Conservation (phyloP, 306 rosid genomes). For the Styphnolobium japonicum region DNA sequence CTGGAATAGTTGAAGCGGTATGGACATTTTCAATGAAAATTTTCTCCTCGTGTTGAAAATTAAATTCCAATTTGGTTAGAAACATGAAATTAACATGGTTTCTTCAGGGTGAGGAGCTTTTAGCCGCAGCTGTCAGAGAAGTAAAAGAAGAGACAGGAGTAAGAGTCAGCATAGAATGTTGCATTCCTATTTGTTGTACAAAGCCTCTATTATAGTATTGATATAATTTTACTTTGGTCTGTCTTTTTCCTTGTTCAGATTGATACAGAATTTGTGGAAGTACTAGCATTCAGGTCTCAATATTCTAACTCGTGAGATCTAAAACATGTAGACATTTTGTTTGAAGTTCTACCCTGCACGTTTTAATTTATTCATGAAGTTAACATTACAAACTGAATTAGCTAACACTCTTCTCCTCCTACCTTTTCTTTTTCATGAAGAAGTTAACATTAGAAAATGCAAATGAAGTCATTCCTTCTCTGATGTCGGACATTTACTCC, state of each 20-base stretch:
- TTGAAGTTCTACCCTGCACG: not conserved
- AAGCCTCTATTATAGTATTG: not conserved
- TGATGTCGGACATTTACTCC: too few relatives aligned
- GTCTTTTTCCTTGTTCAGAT: slow-evolving; percentile 30
- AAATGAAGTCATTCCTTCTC: too few relatives aligned
- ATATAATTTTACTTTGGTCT: slow-evolving; percentile 6
- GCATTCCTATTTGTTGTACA: not conserved
- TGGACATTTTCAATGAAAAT: slow-evolving; percentile 3
- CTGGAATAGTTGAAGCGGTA: slow-evolving; percentile 56
- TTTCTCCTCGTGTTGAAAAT: not conserved
- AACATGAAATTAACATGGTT: not conserved
- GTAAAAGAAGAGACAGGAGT: slow-evolving; percentile 69
- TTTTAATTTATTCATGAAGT: not conserved
- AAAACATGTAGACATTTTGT: not conserved
- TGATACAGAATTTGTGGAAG: slow-evolving; percentile 50
- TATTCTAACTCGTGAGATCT: not conserved
- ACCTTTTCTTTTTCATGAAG: not conserved
- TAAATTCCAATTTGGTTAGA: not conserved
- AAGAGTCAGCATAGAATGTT: slow-evolving; percentile 19
- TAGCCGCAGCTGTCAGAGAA: slow-evolving; percentile 46
- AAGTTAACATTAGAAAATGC: too few relatives aligned
- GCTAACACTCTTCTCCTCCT: not conserved
- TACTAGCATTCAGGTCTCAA: slow-evolving; percentile 49
- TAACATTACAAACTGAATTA: not conserved
- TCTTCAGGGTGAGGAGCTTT: slow-evolving; percentile 56